phyloP scores from a whole-genome alignment of 2,329 filamentous ascomycete genomes.

The Blastomyces gilchristii region DNA sequence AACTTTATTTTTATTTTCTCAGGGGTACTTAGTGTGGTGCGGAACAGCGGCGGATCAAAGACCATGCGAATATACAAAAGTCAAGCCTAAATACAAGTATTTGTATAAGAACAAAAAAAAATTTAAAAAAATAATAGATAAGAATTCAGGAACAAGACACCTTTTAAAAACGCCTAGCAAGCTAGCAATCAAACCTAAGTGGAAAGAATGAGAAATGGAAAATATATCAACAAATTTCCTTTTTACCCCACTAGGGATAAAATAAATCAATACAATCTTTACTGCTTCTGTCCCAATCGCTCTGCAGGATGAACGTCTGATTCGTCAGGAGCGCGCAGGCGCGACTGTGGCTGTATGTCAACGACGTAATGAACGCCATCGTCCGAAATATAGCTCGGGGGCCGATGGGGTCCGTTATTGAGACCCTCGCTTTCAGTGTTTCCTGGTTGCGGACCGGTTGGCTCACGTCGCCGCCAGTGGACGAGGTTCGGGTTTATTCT shows the following conservation, averaged over 20 bases:
- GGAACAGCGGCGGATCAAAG: neutral
- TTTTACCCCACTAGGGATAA: neutral
- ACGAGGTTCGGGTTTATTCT: slow-evolving; percentile 70
- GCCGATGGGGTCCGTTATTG: slow-evolving; percentile 38
- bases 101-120: neutral
- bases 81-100: neutral
- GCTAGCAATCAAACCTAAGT: neutral
- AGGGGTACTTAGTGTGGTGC: neutral
- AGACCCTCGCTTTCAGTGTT: slow-evolving; percentile 18
- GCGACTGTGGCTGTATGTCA: slow-evolving; percentile 39
- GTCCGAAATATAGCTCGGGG: slow-evolving; percentile 67
- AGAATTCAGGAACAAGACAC: neutral
- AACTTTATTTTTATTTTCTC: neutral
- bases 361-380: slow-evolving; percentile 64
- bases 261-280: neutral
- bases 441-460: neutral
- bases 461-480: slow-evolving; percentile 62
- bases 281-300: slow-evolving; percentile 8
- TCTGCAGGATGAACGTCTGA: slow-evolving; percentile 44
- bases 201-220: neutral
- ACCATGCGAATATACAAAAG: neutral
- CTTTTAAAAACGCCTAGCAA: neutral
- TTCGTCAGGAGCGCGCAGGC: neutral
- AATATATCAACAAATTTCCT: neutral
- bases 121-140: neutral